Evolutionary conservation across 345 rosid genomes (phyloP).

Genomic region (Rubroshorea leprosula): DNA sequence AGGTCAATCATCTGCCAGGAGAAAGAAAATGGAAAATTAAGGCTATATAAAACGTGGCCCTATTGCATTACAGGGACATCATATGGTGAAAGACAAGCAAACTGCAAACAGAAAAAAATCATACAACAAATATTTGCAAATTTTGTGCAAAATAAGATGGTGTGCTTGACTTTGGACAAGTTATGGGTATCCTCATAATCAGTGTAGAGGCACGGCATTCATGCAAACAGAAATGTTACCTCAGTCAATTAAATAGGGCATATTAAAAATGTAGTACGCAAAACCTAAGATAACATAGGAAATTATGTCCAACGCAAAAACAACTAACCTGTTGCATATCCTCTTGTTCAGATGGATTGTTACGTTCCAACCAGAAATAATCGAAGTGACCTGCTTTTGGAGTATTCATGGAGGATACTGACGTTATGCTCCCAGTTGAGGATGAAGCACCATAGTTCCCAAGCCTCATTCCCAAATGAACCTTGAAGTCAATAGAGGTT

Average conservation of each 20-base stretch:
- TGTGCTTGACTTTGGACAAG: neutral
- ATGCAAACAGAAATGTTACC: too few relatives aligned
- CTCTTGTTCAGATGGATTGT: conserved; percentile 63
- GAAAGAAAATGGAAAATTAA: conserved; percentile 6
- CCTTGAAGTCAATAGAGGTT: conserved; percentile 40
- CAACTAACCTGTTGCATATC: conserved; percentile 70
- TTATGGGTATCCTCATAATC: neutral
- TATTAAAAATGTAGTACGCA: too few relatives aligned
- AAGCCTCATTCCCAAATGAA: conserved; percentile 49
- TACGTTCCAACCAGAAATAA: conserved; percentile 68
- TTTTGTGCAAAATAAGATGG: neutral
- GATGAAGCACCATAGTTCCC: conserved; percentile 58
- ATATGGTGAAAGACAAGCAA: neutral
- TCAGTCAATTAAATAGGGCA: too few relatives aligned
- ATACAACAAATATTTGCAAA: neutral
- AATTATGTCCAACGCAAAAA: neutral
- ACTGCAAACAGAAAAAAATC: neutral
- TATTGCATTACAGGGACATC: neutral
- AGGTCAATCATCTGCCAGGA: conserved; percentile 66
- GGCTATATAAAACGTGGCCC: neutral
- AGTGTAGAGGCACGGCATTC: too few relatives aligned
- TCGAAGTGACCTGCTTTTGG: conserved; percentile 75
- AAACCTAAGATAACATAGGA: neutral
- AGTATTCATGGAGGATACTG: conserved; percentile 71
- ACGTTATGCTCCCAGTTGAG: conserved; percentile 75